These are phyloP conservation scores for Metschnikowia dekortorum DNA, from an alignment of 805 yeast species.

Conservation along the genomic window DNA sequence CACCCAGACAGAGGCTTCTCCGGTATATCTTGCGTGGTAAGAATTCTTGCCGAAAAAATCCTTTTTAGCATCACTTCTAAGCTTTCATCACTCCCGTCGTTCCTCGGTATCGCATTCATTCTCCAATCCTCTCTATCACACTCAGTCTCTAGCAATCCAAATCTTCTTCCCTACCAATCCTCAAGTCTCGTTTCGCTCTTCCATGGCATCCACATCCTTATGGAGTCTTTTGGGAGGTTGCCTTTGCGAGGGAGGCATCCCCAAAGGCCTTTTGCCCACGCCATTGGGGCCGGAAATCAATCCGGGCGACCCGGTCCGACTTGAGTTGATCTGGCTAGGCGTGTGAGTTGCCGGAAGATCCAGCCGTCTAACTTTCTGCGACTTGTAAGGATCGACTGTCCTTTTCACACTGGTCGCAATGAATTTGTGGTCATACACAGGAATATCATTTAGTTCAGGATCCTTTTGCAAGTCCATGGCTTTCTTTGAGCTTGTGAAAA, in stretches of 20 bases:
- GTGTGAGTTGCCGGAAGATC: constrained; percentile 20
- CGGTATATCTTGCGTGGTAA: no score
- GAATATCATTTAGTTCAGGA: constrained; percentile 39
- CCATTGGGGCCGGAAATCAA: not conserved
- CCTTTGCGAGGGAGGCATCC: constrained; percentile 31
- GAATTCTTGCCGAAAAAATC: no score
- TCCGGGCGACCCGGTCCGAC: constrained; percentile 3
- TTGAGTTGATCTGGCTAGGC: constrained; percentile 11
- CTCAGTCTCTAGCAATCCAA: not conserved
- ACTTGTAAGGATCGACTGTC: constrained; percentile 63
- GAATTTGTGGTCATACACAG: constrained; percentile 49
- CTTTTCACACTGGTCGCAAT: constrained; percentile 44
- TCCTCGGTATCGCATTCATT: no score
- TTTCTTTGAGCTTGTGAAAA: constrained; percentile 18
- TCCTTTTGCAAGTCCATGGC: constrained; percentile 17
- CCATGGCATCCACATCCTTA: constrained; percentile 11
- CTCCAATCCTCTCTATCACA: no score
- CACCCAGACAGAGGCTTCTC: no score
- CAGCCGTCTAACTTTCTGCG: constrained; percentile 55
- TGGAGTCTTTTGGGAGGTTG: constrained; percentile 24
- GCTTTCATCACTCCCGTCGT: no score
- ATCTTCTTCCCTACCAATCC: not conserved
- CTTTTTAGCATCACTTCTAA: no score
- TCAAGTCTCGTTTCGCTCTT: not conserved
- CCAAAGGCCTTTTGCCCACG: constrained; percentile 26